Base-by-base conservation (phyloP, 768 basidiomycete species). In the Daedalea quercina region DNA sequence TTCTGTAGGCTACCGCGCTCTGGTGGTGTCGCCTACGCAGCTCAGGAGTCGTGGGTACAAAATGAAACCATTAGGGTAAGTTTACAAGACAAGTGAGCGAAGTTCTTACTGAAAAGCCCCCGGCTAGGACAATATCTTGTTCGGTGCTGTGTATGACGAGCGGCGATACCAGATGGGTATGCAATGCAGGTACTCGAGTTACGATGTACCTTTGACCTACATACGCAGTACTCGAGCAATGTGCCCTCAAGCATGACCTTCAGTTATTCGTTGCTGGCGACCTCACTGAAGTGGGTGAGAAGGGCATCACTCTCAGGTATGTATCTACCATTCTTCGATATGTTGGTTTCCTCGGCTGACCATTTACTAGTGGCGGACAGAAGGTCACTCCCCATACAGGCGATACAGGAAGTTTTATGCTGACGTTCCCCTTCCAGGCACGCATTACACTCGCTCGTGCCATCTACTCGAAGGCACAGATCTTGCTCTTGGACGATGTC, bases 31-130 rank as follows among this genome's bases (percentile, higher is more conserved):
- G 82, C 88, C 1, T 91, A 88, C 63, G 85, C 85, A 6, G 84
- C 85, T 2, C 90, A 94, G 64, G 88, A 91, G 63, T 82, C 86
- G 3, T 94, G 89, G 89, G 82, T 91, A 2, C 79, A 84, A 65
- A 91, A 90, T 57, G 86, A 85, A 54, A 89, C 86, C 0, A 87
- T 90, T 49, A 73, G 70, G 62, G 84, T 81, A 45, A 44, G 69
- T 51, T 11, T 7, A 19, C 28, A 31, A 31, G 4, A 31, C 11
- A n/a, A n/a, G n/a, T n/a, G n/a, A n/a, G n/a, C n/a, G n/a, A n/a
- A n/a, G n/a, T n/a, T n/a, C n/a, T n/a, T n/a, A n/a, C n/a, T n/a
- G n/a, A n/a, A n/a, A n/a, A n/a, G 2, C 13, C 6, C 13, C 3
- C 22, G 3, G 23, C 17, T n/a, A 71, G 70, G 73, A 78, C 19